Conservation (phyloP, 179 eudicot species). For the Spinacia oleracea region DNA sequence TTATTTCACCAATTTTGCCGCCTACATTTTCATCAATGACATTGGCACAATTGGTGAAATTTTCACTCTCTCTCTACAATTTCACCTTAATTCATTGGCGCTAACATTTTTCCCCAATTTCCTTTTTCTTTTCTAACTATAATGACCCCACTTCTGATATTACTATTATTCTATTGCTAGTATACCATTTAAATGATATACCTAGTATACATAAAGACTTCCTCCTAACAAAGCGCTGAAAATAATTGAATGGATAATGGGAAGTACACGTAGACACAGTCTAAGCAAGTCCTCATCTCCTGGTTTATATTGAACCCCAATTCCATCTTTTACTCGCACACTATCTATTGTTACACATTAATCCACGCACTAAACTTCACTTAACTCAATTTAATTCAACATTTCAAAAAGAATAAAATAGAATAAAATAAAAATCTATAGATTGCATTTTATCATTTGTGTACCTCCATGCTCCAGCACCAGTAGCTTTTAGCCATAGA, state of each 20-base stretch:
- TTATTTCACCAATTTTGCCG: no score
- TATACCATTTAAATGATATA: no score
- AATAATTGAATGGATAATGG: constrained; percentile 32
- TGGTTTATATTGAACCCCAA: constrained; percentile 42
- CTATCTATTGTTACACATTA: not conserved
- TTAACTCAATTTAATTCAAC: not conserved
- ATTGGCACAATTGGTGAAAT: no score
- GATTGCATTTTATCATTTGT: constrained; percentile 18
- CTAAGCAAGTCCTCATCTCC: constrained; percentile 29
- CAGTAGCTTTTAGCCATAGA: constrained; percentile 8
- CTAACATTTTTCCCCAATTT: no score
- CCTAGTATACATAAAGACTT: no score
- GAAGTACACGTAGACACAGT: constrained; percentile 41
- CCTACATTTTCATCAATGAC: no score
- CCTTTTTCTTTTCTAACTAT: no score
- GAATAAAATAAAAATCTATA: not conserved
- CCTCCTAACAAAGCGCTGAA: no score
- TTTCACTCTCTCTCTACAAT: no score
- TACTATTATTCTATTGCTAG: no score
- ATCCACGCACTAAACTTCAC: not conserved
- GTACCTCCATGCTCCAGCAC: constrained; percentile 35
- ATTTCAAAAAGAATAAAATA: not conserved
- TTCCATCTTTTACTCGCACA: not conserved
- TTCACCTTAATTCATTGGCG: no score
- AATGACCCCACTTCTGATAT: no score